These are phyloP conservation scores for Dothideomycetidae sp. DNA, from an alignment of 2,329 filamentous ascomycete genomes.

Conservation along the genomic window DNA sequence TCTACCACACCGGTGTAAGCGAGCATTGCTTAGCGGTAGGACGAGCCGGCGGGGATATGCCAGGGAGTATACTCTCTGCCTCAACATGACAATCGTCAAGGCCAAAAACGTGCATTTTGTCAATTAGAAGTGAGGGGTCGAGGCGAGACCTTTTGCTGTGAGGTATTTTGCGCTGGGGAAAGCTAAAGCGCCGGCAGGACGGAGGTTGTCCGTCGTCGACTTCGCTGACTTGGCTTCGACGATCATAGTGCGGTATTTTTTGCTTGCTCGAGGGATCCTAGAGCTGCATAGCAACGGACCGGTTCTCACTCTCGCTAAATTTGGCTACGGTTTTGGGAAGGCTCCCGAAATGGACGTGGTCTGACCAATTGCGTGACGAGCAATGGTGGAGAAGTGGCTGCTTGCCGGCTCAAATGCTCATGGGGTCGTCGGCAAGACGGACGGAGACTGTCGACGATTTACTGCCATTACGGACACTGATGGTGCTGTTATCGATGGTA, in stretches of 20 bases:
- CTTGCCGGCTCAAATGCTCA: slow-evolving; percentile 6
- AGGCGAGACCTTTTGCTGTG: no score
- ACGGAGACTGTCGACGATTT: slow-evolving; percentile 4
- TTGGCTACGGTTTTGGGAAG: slow-evolving; percentile 1
- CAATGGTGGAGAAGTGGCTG: slow-evolving; percentile 5
- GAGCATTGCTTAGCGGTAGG: slow-evolving; percentile 1
- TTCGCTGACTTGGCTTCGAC: not conserved
- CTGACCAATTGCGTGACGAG: not conserved
- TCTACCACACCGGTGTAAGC: slow-evolving; percentile 2
- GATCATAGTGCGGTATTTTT: no score
- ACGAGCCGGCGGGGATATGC: not conserved
- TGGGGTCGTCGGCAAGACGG: slow-evolving; percentile 3
- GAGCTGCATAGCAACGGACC: no score
- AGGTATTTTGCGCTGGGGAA: no score
- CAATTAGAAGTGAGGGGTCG: no score
- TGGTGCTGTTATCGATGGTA: no score
- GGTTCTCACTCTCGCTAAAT: no score
- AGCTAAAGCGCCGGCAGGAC: not conserved
- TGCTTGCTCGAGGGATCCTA: no score
- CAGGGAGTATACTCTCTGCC: not conserved
- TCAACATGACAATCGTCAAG: no score
- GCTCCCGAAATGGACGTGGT: slow-evolving; percentile 1
- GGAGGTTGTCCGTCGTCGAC: slow-evolving; percentile 1
- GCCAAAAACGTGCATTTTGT: no score
- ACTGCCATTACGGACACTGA: slow-evolving; percentile 2